A percentile compares a stretch with the other conserved stretches of the same genome.
Conservation (phyloP, 768 basidiomycete species). For the Cubamyces sp. region DNA sequence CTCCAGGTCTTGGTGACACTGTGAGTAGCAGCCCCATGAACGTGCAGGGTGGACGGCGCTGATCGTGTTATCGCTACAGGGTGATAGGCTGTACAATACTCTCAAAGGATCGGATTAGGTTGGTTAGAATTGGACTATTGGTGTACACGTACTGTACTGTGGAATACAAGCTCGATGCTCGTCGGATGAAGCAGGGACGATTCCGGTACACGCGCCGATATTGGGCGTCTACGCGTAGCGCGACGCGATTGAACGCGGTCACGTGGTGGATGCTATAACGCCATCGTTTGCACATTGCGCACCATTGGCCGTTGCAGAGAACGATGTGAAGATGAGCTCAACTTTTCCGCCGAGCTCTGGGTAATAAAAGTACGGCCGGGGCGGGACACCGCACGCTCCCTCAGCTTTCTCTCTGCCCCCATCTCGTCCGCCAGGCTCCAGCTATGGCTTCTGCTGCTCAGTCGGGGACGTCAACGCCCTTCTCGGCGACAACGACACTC, state of each 20-base stretch:
- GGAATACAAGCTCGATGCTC: background rate
- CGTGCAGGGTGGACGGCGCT: background rate
- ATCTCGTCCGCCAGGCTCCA: background rate
- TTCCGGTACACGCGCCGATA: background rate
- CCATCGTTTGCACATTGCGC: conserved; percentile 28
- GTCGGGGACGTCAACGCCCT: conserved; percentile 35
- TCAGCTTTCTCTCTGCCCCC: background rate
- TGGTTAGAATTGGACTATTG: background rate
- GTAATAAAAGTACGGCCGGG: conserved; percentile 18
- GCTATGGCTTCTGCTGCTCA: conserved; percentile 33
- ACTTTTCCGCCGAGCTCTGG: background rate
- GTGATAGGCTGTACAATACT: conserved; percentile 86
- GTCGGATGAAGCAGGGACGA: background rate
- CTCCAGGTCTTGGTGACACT: conserved; percentile 90
- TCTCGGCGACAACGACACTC: conserved; percentile 41
- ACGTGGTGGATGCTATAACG: conserved; percentile 21
- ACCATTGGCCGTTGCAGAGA: conserved; percentile 6
- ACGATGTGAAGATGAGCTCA: background rate
- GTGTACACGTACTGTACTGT: conserved; percentile 7
- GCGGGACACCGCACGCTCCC: background rate
- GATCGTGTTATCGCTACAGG: conserved; percentile 45
- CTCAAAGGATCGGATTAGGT: conserved; percentile 33
- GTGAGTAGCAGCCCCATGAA: conserved; percentile 50
- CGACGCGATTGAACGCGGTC: conserved; percentile 15
- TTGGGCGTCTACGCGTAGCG: conserved; percentile 10